Evolutionary conservation across 1,284 basidiomycete genomes (phyloP), one percentile per base, ranked within the genome.

Genomic region (Ustilago cynodontis): DNA sequence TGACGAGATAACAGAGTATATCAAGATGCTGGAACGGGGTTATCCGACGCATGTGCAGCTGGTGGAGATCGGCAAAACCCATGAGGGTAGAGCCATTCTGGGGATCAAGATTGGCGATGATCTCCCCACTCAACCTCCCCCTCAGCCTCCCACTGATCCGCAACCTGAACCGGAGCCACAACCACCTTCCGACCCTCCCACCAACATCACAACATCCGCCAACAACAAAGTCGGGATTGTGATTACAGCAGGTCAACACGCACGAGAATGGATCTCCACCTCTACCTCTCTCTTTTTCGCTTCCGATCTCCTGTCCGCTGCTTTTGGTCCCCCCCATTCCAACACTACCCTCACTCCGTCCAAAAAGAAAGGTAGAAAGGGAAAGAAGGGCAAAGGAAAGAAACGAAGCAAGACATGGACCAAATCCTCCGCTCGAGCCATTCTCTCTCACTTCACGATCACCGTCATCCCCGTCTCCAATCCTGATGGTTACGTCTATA

Each of bases 401-500:
- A 14, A 14, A 51, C 59, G 35, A 56, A 62, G 11, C 20, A 37
- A 37, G 2, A 62, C 71, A 1, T 77, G 61, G 65, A 65, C 65
- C 13, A 33, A 51, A 16, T 47, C 45, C 2, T 33, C 65, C 4
- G 75, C 77, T 2, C 77, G 83, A 7, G 50, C 71, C 14, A 87
- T 93, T 22, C 88, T 94, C 14, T 86, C 90, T 16, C 81, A 87
- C 35, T 91, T 91, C 80, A 90, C 91, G 45, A 92, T 95, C 83
- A 91, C 93, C 60, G 89, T 95, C 68, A 88, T 95, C 10, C 93
- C 93, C 0, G 87, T 90, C 0, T 90, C 93, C 6, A 95, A 95
- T 81, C 93, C 93, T 7, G 94, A 95, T 80, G 94, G 94, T 0
- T 94, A 94, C 81, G 89, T 87, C 2, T 92, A 91, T 82, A 91